A percentile compares a stretch with the other conserved stretches of the same genome.
Conservation (phyloP, 257 asterid species). For the Nicotiana obtusifolia region DNA sequence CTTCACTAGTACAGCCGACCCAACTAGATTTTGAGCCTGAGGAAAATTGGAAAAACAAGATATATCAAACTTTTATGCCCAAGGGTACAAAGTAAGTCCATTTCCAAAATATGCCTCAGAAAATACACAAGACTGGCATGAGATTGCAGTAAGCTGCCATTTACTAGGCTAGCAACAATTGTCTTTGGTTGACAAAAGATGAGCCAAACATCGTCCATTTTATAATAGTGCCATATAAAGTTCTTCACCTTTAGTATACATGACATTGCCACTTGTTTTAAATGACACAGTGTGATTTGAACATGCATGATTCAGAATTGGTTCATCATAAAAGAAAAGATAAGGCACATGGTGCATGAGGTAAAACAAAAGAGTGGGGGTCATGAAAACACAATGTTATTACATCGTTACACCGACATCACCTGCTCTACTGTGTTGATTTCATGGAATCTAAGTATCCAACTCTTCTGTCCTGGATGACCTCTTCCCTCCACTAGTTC, state of each 20-base stretch:
- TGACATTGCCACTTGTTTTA: neutral
- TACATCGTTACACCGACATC: neutral
- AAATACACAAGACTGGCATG: neutral
- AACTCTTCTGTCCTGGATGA: conserved; percentile 62
- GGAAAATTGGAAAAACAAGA: conserved; percentile 14
- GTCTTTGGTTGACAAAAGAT: neutral
- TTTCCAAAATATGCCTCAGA: neutral
- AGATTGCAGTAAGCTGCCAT: neutral
- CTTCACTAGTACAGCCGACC: conserved; percentile 69
- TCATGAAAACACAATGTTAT: neutral
- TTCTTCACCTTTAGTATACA: neutral
- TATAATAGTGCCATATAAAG: neutral
- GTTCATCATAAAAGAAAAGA: neutral
- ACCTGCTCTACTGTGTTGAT: conserved; percentile 80
- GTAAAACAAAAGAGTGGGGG: neutral
- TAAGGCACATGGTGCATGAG: neutral
- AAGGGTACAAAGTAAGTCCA: neutral
- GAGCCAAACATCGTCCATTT: neutral
- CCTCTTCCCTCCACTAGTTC: conserved; percentile 90
- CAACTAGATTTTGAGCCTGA: conserved; percentile 88
- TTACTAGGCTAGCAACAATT: neutral
- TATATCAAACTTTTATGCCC: neutral
- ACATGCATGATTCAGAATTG: neutral
- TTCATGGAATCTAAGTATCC: conserved; percentile 66
- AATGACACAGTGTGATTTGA: neutral